Conservation (phyloP, 1,284 basidiomycete species). For the Phellopilus nigrolimitatus region DNA sequence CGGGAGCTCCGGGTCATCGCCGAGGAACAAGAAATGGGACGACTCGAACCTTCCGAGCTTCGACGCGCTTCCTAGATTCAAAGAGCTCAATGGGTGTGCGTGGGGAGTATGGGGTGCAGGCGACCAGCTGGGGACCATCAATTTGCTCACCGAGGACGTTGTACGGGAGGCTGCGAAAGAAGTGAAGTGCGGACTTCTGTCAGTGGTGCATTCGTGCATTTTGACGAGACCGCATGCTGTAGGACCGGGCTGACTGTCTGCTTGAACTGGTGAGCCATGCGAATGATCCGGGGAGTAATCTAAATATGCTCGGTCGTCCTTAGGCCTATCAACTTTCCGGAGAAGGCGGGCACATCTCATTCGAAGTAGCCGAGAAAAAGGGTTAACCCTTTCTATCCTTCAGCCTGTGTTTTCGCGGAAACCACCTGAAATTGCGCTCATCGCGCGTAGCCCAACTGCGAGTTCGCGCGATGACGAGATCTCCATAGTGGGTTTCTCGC, state of each 20-base stretch:
- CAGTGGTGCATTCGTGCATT: conserved; percentile 14
- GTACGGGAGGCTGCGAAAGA: conserved; percentile 62
- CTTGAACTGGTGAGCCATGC: conserved; percentile 51
- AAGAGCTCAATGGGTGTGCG: conserved; percentile 57
- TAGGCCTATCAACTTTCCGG: conserved; percentile 67
- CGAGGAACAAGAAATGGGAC: conserved; percentile 14
- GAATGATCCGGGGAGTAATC: not conserved
- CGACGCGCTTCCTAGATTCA: conserved; percentile 57
- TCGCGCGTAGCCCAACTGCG: conserved; percentile 26
- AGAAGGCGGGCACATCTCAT: conserved; percentile 38
- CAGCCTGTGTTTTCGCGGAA: conserved; percentile 57
- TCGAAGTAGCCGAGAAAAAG: too few relatives aligned
- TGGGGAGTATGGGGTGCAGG: conserved; percentile 70
- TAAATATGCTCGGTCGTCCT: conserved; percentile 1
- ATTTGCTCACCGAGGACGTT: conserved; percentile 60
- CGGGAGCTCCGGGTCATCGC: not conserved
- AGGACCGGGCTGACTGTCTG: conserved; percentile 55
- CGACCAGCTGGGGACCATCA: conserved; percentile 69
- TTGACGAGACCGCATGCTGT: conserved; percentile 4
- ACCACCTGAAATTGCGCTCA: conserved; percentile 43
- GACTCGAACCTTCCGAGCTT: conserved; percentile 44
- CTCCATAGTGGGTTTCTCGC: conserved; percentile 46
- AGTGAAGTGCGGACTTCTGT: conserved; percentile 37
- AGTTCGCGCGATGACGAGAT: conserved; percentile 55
- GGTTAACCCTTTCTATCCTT: conserved; percentile 9